Evolutionary conservation across 129 eudicot genomes (phyloP), one percentile per base, ranked within the genome.

Genomic region (Escallonia herrerae): DNA sequence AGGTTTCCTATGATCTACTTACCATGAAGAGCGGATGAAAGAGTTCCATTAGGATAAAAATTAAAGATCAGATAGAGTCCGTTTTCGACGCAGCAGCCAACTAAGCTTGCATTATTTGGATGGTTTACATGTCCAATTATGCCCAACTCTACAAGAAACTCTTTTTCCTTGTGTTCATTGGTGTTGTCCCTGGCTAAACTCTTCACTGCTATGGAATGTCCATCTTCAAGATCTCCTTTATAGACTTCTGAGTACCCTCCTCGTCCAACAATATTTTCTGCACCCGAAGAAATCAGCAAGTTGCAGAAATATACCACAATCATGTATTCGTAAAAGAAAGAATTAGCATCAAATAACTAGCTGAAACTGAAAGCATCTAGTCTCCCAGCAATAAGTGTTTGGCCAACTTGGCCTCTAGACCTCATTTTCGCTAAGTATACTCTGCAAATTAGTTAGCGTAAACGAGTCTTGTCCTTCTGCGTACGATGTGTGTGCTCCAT

Each of bases 171-270:
- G 56, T 74, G 76, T 49, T 74, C 74, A 62, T 85, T 80, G 14
- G 70, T 82, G 72, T 78, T 82, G 60, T 91, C 94, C 74, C 77
- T 84, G 15, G 96, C 83, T 71, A 91, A 72, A 68, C 95, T 82
- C 76, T 91, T 91, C 66, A 91, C 88, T 40, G 97, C 97, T 58
- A 91, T 87, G 46, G 47, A 71, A 40, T 79, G 56, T 65, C 94
- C 97, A 55, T 73, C 75, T 37, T 67, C 68, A 43, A 82, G 70
- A 47, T 80, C 79, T 14, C 97, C 97, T 77, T 75, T 84, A 71
- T 91, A 91, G 42, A 91, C 97, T 80, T 91, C 94, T 10, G 97
- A 91, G 80, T 84, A 91, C 11, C 97, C 97, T 61, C 97, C 97
- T 60, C 79, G 72, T 59, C 96, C 97, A 12, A 87, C 94, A 56